Evolutionary conservation across 306 rosid genomes (phyloP).

Genomic region (Delonix regia): DNA sequence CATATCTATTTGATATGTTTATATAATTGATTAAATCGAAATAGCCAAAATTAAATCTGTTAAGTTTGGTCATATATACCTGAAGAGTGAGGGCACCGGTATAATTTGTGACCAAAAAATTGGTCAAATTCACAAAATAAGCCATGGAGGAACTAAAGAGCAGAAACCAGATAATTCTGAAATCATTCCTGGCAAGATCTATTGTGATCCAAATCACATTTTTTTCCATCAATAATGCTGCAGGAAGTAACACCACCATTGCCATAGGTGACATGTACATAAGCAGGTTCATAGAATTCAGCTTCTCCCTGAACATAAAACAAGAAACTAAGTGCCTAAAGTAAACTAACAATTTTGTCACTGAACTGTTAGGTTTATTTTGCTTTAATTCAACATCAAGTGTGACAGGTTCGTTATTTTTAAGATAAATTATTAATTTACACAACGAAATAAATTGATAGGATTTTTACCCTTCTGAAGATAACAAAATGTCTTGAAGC

Average conservation of each 20-base stretch:
- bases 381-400: too few relatives aligned
- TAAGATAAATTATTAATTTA: not conserved
- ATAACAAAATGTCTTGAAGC: slow-evolving; percentile 51
- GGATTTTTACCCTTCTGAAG: slow-evolving; percentile 48
- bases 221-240: slow-evolving; percentile 48
- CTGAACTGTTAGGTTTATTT: too few relatives aligned
- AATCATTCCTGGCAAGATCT: slow-evolving; percentile 45
- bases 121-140: slow-evolving; percentile 49
- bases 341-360: too few relatives aligned
- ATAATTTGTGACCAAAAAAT: slow-evolving; percentile 56
- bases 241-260: slow-evolving; percentile 45
- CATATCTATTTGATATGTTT: too few relatives aligned
- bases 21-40: too few relatives aligned
- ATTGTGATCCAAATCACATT: slow-evolving; percentile 48
- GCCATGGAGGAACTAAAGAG: slow-evolving; percentile 53
- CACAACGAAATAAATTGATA: not conserved
- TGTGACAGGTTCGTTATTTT: too few relatives aligned
- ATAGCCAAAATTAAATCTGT: too few relatives aligned
- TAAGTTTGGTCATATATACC: slow-evolving; percentile 34
- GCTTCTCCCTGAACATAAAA: slow-evolving; percentile 38
- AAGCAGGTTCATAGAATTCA: slow-evolving; percentile 54
- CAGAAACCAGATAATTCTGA: slow-evolving; percentile 50
- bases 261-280: slow-evolving; percentile 61
- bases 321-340: too few relatives aligned
- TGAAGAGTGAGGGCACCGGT: slow-evolving; percentile 61